Percentiles rank a stretch among this genome's conserved stretches.
Conservation (phyloP, 306 rosid species). For the Medicago truncatula region MtrunA17r5.0-ANR NC_053046.1:19040501-19041000, state of each 20-base stretch:
- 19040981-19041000: background rate
- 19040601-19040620: slow-evolving; percentile 36
- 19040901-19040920: background rate
- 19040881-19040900: background rate
- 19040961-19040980: background rate
- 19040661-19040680: slow-evolving; percentile 56
- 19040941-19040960: background rate
- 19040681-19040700: slow-evolving; percentile 64
- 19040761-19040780: slow-evolving; percentile 30
- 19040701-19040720: slow-evolving; percentile 58
- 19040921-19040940: background rate
- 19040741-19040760: slow-evolving; percentile 26
- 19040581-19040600: slow-evolving; percentile 49
- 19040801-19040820: slow-evolving; percentile 27
- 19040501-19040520: slow-evolving; percentile 80
- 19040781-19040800: slow-evolving; percentile 24
- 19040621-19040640: slow-evolving; percentile 53
- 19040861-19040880: background rate
- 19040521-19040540: slow-evolving; percentile 46
- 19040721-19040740: slow-evolving; percentile 32
- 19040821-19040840: slow-evolving; percentile 28
- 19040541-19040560: slow-evolving; percentile 48
- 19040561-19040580: slow-evolving; percentile 42
- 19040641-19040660: slow-evolving; percentile 59
- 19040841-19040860: slow-evolving; percentile 13